Evolutionary conservation across 768 basidiomycete species (phyloP).

Genomic region (Tephrocybe sp.): DNA sequence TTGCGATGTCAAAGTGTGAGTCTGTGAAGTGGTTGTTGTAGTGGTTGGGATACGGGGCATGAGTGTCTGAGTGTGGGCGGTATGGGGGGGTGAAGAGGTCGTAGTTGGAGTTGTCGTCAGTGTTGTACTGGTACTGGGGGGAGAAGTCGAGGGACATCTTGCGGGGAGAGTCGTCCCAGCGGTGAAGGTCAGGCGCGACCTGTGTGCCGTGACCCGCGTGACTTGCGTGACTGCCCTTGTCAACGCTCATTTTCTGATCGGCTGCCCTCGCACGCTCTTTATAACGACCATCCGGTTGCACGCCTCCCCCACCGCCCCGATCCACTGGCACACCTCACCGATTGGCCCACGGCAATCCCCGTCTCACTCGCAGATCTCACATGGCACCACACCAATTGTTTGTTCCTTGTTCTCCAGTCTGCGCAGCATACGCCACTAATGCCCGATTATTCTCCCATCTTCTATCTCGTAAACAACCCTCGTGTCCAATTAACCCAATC

Average conservation of each 20-base stretch:
- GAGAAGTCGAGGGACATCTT: slow-evolving; percentile 59
- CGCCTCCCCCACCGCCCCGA: not conserved
- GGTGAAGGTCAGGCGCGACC: slow-evolving; percentile 32
- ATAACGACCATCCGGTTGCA: slow-evolving; percentile 12
- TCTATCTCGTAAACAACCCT: slow-evolving; percentile 21
- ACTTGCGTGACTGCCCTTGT: slow-evolving; percentile 26
- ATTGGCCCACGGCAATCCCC: too few relatives aligned
- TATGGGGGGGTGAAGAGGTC: slow-evolving; percentile 56
- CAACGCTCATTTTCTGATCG: slow-evolving; percentile 51
- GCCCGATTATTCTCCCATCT: slow-evolving; percentile 37
- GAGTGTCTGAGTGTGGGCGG: slow-evolving; percentile 58
- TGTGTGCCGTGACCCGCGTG: slow-evolving; percentile 18
- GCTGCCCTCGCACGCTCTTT: slow-evolving; percentile 19
- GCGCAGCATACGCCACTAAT: too few relatives aligned
- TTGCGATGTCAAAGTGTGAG: slow-evolving; percentile 64
- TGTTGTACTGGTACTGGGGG: slow-evolving; percentile 48
- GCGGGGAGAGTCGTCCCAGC: slow-evolving; percentile 35
- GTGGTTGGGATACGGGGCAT: slow-evolving; percentile 53
- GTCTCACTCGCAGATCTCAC: too few relatives aligned
- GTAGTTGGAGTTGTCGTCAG: slow-evolving; percentile 57
- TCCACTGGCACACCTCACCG: too few relatives aligned
- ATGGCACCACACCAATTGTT: too few relatives aligned
- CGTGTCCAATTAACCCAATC: slow-evolving; percentile 3
- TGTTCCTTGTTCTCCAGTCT: too few relatives aligned
- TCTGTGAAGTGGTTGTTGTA: slow-evolving; percentile 67